These are phyloP conservation scores for Mucor racemosus DNA, from an alignment of 371 early-diverging fungal genomes.

Conservation along the genomic window DNA sequence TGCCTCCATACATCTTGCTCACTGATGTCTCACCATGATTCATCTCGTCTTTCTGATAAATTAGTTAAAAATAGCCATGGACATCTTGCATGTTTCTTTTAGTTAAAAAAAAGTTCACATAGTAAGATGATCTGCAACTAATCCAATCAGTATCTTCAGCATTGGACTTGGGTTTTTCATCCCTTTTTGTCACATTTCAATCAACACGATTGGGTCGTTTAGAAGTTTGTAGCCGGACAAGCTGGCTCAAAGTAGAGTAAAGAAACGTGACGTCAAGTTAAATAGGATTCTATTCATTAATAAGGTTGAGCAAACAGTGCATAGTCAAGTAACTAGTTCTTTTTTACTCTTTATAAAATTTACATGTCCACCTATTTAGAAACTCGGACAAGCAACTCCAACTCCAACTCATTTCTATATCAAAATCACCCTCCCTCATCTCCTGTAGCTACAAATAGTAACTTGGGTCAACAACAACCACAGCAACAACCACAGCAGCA, in stretches of 20 bases:
- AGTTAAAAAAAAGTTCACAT: too few species aligned
- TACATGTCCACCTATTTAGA: conserved; percentile 21
- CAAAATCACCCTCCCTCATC: conserved; percentile 19
- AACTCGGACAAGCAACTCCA: conserved; percentile 13
- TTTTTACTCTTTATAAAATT: neutral
- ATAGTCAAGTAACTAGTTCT: neutral
- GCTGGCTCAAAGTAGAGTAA: neutral
- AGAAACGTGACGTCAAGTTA: conserved; percentile 1
- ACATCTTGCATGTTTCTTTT: too few species aligned
- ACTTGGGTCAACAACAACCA: conserved; percentile 3
- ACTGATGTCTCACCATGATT: too few species aligned
- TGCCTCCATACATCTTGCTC: too few species aligned
- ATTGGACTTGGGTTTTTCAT: neutral
- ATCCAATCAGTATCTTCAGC: neutral
- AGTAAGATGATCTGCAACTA: too few species aligned
- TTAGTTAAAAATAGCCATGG: too few species aligned
- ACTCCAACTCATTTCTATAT: conserved; percentile 20
- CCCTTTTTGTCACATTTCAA: neutral
- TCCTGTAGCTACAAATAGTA: conserved; percentile 6
- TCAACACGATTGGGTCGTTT: neutral
- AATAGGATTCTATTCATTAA: neutral
- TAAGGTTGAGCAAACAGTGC: neutral
- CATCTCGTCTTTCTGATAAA: too few species aligned
- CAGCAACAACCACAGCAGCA: conserved; percentile 11
- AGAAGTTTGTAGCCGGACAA: neutral